A percentile compares a stretch with the other conserved stretches of the same genome.
Evolutionary conservation across 306 rosid genomes (phyloP).

Genomic region (Glycyrrhiza uralensis): DNA sequence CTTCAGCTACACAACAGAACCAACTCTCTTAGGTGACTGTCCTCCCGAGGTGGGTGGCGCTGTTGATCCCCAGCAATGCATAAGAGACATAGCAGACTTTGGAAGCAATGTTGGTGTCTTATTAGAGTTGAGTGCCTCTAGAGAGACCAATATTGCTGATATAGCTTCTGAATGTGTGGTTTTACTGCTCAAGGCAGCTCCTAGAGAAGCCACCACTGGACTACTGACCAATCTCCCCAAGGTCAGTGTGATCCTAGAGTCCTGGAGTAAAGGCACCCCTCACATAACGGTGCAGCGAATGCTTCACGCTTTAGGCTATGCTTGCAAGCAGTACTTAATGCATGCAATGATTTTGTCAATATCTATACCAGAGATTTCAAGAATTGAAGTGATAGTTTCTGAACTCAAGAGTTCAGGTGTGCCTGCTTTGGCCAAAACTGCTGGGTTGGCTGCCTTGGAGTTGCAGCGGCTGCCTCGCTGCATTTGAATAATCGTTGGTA

Average conservation of each 20-base stretch:
- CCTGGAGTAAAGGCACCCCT: constrained; percentile 57
- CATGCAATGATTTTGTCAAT: constrained; percentile 90
- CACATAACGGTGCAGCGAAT: constrained; percentile 59
- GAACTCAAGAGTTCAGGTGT: constrained; percentile 74
- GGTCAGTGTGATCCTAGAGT: constrained; percentile 67
- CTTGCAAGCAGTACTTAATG: constrained; percentile 76
- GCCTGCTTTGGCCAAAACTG: constrained; percentile 59
- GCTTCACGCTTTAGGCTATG: constrained; percentile 78
- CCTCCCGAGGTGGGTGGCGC: constrained; percentile 45
- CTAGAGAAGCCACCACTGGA: constrained; percentile 91
- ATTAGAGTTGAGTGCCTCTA: constrained; percentile 64
- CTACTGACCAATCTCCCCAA: constrained; percentile 80
- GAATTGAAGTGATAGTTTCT: constrained; percentile 64
- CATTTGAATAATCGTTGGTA: constrained; percentile 43
- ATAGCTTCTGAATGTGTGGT: constrained; percentile 83
- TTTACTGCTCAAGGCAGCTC: constrained; percentile 79
- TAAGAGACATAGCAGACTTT: constrained; percentile 81
- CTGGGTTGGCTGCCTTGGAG: constrained; percentile 71
- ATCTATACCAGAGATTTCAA: constrained; percentile 70
- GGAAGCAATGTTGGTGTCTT: constrained; percentile 74
- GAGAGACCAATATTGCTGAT: constrained; percentile 55
- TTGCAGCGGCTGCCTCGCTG: constrained; percentile 95
- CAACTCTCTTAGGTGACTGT: constrained; percentile 57
- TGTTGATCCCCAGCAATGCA: constrained; percentile 68
- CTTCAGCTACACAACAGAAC: constrained; percentile 53